Conservation (phyloP, 768 basidiomycete genomes). For the Cyclocybe cylindracea region DNA sequence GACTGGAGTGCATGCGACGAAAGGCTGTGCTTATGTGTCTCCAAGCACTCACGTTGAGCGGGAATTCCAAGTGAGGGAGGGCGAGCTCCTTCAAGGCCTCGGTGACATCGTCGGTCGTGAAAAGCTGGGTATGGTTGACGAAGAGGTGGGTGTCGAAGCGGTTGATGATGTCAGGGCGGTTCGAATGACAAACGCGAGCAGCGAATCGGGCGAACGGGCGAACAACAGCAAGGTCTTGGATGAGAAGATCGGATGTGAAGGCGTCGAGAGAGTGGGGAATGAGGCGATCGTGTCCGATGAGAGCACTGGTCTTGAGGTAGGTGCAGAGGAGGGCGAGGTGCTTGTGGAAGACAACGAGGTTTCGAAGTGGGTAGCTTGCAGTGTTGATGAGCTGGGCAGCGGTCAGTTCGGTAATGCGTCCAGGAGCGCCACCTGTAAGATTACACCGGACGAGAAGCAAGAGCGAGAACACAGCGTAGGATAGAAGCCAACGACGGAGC, state of each 20-base stretch:
- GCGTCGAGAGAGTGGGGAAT: slow-evolving; percentile 27
- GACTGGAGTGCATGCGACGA: slow-evolving; percentile 12
- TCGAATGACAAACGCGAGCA: neutral
- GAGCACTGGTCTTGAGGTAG: slow-evolving; percentile 17
- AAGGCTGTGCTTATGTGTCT: slow-evolving; percentile 25
- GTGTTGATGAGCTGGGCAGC: slow-evolving; percentile 5
- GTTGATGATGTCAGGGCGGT: neutral
- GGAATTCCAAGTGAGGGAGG: neutral
- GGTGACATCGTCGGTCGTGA: slow-evolving; percentile 6
- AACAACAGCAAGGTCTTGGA: slow-evolving; percentile 25
- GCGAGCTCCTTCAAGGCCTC: neutral
- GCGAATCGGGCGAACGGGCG: slow-evolving; percentile 12
- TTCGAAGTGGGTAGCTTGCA: neutral
- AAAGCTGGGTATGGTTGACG: slow-evolving; percentile 6
- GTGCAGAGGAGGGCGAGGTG: slow-evolving; percentile 12
- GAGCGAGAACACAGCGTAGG: no score
- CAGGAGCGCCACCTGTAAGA: no score
- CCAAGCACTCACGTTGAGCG: slow-evolving; percentile 3
- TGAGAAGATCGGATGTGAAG: slow-evolving; percentile 20
- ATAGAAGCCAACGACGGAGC: no score
- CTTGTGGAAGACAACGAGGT: slow-evolving; percentile 15
- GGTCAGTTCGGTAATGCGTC: no score
- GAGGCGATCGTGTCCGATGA: slow-evolving; percentile 18
- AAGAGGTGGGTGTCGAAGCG: slow-evolving; percentile 11
- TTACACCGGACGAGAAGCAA: no score